Conservation (phyloP, 2,329 filamentous ascomycete species). For the Colletotrichum euphorbiae region DNA sequence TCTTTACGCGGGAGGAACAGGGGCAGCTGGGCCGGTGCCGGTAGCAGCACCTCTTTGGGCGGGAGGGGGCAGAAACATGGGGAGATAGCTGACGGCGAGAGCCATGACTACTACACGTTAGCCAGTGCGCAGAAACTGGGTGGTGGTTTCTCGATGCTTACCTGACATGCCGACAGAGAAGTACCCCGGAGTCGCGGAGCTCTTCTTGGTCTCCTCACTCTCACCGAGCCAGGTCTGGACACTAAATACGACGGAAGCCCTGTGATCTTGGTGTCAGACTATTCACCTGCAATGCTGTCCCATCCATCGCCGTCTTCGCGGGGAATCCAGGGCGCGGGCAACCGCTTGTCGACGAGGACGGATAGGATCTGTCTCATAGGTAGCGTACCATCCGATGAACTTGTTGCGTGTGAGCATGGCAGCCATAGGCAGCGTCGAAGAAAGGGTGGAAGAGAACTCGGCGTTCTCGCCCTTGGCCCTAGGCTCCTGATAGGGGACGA, state of each 20-base stretch:
- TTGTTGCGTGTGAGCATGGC: conserved; percentile 95
- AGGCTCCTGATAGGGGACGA: conserved; percentile 89
- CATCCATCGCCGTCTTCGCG: background rate
- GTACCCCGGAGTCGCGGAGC: conserved; percentile 72
- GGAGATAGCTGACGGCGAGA: conserved; percentile 64
- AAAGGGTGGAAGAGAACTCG: conserved; percentile 78
- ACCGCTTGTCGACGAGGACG: background rate
- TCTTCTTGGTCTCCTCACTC: conserved; percentile 74
- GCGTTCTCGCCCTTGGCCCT: conserved; percentile 69
- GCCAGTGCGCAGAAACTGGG: background rate
- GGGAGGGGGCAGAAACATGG: conserved; percentile 61
- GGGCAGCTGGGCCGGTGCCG: conserved; percentile 48
- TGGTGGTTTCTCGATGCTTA: conserved; percentile 56
- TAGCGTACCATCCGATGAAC: conserved; percentile 73
- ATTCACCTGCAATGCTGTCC: background rate
- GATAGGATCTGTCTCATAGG: too few relatives aligned
- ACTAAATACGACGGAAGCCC: conserved; percentile 79
- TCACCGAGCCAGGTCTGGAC: conserved; percentile 83
- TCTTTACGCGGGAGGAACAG: conserved; percentile 44
- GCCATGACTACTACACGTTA: conserved; percentile 64
- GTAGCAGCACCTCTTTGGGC: conserved; percentile 44
- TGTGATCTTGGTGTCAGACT: conserved; percentile 46
- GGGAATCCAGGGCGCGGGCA: background rate
- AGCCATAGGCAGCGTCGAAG: conserved; percentile 91
- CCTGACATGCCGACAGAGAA: conserved; percentile 84